Percentiles rank a stretch among this genome's conserved stretches.
Evolutionary conservation across 202 grass and related monocot species (phyloP).

Genomic region (Cymbopogon flexuosus): DNA sequence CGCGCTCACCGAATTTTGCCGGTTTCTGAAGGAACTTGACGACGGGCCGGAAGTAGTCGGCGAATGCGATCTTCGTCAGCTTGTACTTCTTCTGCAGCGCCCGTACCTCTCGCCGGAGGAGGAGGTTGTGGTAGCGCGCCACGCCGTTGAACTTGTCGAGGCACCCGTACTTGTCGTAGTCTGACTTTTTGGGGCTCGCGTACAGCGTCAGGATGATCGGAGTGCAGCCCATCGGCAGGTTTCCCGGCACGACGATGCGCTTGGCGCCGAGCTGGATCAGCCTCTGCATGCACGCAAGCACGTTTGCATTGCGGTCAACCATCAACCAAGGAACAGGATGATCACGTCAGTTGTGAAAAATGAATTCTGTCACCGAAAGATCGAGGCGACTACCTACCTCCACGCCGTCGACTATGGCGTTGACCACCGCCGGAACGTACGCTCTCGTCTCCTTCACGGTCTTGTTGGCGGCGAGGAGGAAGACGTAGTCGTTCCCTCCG

Average conservation of each 20-base stretch:
- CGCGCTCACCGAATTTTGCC: slow-evolving; percentile 4
- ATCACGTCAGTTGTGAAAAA: no score
- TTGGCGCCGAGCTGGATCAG: slow-evolving; percentile 30
- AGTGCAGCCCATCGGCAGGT: slow-evolving; percentile 24
- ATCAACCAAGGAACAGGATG: no score
- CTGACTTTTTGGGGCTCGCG: neutral
- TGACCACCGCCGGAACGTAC: slow-evolving; percentile 7
- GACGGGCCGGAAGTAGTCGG: slow-evolving; percentile 32
- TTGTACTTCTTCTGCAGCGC: neutral
- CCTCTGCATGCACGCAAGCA: neutral
- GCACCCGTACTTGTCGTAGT: slow-evolving; percentile 27
- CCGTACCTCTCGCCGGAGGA: neutral
- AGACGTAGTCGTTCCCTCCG: slow-evolving; percentile 50
- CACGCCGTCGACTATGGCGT: neutral
- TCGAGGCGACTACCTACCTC: neutral
- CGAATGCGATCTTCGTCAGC: slow-evolving; percentile 23
- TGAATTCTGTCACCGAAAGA: no score
- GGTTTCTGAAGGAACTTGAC: slow-evolving; percentile 26
- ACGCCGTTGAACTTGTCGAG: slow-evolving; percentile 20
- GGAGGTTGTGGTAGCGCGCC: slow-evolving; percentile 13
- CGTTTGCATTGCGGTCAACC: no score
- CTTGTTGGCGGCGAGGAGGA: slow-evolving; percentile 10
- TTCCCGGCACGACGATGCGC: slow-evolving; percentile 33
- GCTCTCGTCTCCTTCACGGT: neutral
- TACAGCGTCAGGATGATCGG: slow-evolving; percentile 12